Base-by-base conservation (phyloP, 1,284 basidiomycete species). In the Ceratobasidium sp. region DNA sequence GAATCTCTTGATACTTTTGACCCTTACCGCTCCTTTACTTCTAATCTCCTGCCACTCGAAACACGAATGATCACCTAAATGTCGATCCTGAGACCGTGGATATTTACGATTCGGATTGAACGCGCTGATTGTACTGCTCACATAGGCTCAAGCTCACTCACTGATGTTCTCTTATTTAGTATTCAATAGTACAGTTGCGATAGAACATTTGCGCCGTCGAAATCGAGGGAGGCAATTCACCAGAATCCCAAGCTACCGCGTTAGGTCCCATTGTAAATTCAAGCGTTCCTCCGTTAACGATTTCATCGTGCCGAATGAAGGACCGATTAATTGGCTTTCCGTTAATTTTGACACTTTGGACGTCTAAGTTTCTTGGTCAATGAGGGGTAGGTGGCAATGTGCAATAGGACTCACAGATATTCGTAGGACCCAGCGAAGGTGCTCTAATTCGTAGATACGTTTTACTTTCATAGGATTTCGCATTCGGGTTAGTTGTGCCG, bases 361-460 rank as follows among this genome's bases (percentile, higher is more conserved):
- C 35, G 20, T 64, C 47, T 64, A 34, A 38, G n/a, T 15, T 4
- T n/a, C 42, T 20, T 8, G 42, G 15, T 27, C 22, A 8, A 27
- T 42, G 15, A 56, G 15, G 34, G n/a, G 15, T 3, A 3, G 31
- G 29, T 49, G 13, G 7, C 15, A 31, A 35, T 29, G 32, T 13
- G 0, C n/a, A 22, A 49, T 13, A 10, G 34, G 13, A 10, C 57
- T 29, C 34, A 54, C 62, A 67, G 10, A 54, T 22, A 17, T 54
- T 53, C 4, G 15, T 54, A 22, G 62, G 27, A 40, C 20, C n/a
- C n/a, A 64, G 31, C 2, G 34, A 20, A 15, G 60, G 60, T 15
- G 60, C 60, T 52, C 50, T 10, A 25, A 67, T 67, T 34, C 62
- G 62, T 27, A 45, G n/a, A 31, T 54, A 54, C n/a, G 50, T 67